Evolutionary conservation across 2,329 filamentous ascomycete species (phyloP), one percentile per base, ranked within the genome.

Genomic region (Arthroderma uncinatum): DNA sequence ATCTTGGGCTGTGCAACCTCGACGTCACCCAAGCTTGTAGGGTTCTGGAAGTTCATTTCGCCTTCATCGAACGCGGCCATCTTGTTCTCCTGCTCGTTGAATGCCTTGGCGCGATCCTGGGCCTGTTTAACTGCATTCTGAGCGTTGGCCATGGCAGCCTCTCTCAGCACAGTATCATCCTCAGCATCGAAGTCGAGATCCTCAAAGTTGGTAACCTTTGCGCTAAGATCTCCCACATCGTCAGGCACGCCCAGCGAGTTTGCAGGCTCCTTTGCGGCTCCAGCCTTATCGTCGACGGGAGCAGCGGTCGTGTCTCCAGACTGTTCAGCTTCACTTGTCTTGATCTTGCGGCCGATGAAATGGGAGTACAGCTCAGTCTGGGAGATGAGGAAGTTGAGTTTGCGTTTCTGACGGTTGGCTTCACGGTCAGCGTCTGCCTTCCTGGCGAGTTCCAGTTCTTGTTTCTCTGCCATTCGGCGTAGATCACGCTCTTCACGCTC

Each of bases 31-130:
- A 98, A 80, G 67, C 92, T 93, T 2, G 91, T 93, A 0, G 93
- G 93, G 70, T 98, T 97, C 75, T 98, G 93, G 78, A 98, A 98
- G 75, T 98, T 98, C 87, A 98, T 89, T 74, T 98, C 93, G 65
- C 91, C 92, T 66, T 96, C 91, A 59, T 96, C 90, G 63, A 93
- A 87, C 71, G 87, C 83, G 58, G 82, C 82, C 67, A 84, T 82
- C 55, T 82, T 77, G 55, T 78, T 76, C 47, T 83, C 77, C 8
- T 79, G 78, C 60, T 89, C 84, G 74, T 97, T 95, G 79, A 98
- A 98, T 8, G 88, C 88, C 54, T 90, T 85, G 0, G 93, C 93
- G 71, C 93, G 91, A 70, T 90, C 85, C 71, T 96, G 89, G 0
- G 93, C 93, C 71, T 96, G 88, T 64, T 95, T 87, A 61, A 98